These are phyloP conservation scores for Marvania coccoides DNA, from an alignment of 139 green algal species.

Conservation along the genomic window DNA sequence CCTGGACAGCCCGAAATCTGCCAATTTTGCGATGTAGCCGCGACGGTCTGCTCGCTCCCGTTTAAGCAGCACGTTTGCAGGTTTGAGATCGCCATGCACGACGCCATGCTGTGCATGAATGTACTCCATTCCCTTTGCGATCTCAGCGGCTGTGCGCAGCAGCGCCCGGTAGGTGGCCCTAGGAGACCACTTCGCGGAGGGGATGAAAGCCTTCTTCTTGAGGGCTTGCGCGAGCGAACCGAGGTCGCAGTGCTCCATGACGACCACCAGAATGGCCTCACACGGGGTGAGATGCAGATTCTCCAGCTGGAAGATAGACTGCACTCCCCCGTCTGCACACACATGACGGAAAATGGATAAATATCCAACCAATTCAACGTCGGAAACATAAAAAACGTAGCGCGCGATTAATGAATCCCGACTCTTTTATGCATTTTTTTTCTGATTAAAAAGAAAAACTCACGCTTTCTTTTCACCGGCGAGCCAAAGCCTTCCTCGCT, in stretches of 20 bases:
- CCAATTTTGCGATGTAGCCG: constrained; percentile 43
- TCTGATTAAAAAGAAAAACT: background rate
- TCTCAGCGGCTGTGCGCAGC: constrained; percentile 35
- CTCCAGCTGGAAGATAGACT: constrained; percentile 24
- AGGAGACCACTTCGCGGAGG: constrained; percentile 24
- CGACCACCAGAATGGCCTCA: constrained; percentile 30
- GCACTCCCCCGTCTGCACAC: constrained; percentile 16
- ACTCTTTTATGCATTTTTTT: background rate
- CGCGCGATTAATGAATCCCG: too few relatives aligned
- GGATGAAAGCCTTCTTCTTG: constrained; percentile 25
- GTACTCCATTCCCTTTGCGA: constrained; percentile 47
- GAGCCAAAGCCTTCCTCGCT: constrained; percentile 48
- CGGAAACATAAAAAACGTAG: too few relatives aligned
- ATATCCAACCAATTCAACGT: too few relatives aligned
- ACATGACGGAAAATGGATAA: background rate
- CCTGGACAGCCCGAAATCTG: constrained; percentile 42
- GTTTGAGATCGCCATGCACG: constrained; percentile 38
- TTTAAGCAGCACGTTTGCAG: constrained; percentile 53
- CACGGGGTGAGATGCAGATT: constrained; percentile 5
- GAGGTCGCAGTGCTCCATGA: constrained; percentile 51
- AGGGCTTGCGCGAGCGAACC: constrained; percentile 27
- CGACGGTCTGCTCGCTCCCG: constrained; percentile 36
- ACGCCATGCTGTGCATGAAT: constrained; percentile 26
- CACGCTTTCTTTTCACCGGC: constrained; percentile 18
- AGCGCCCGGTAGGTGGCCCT: constrained; percentile 33